A percentile compares a stretch with the other conserved stretches of the same genome.
Evolutionary conservation across 495 filamentous ascomycete genomes (phyloP).

Genomic region (Penicillium arizonense): DNA sequence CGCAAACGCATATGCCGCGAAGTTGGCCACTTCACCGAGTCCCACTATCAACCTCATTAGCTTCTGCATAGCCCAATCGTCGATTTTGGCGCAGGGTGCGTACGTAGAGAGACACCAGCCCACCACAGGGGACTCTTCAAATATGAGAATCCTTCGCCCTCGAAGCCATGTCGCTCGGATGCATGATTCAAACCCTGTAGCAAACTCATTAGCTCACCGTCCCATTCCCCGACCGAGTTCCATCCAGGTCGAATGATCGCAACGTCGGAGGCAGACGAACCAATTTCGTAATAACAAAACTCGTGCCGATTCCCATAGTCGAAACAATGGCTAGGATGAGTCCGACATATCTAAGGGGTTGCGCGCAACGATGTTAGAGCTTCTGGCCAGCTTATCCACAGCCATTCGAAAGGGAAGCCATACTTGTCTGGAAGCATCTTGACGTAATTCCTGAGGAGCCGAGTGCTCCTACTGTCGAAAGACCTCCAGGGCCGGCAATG

Average conservation of each 20-base stretch:
- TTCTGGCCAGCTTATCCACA: conserved; percentile 10
- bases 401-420: conserved; percentile 22
- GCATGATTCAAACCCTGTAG: conserved; percentile 83
- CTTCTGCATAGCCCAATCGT: not conserved
- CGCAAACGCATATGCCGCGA: conserved; percentile 96
- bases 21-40: conserved; percentile 89
- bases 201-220: conserved; percentile 15
- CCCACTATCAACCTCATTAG: conserved; percentile 53
- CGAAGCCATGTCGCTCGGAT: conserved; percentile 87
- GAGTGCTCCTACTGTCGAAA: conserved; percentile 37
- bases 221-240: not conserved
- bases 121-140: conserved; percentile 92
- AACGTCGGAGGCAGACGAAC: conserved; percentile 42
- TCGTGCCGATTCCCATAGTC: conserved; percentile 93
- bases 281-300: conserved; percentile 94
- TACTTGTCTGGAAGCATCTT: conserved; percentile 89
- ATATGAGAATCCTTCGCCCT: conserved; percentile 95
- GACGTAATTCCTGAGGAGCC: conserved; percentile 37
- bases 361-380: conserved; percentile 38
- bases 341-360: conserved; percentile 72
- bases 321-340: conserved; percentile 85
- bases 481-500: conserved; percentile 39
- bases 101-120: conserved; percentile 86
- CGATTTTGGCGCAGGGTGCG: conserved; percentile 19
- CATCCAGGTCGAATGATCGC: too few relatives aligned